Evolutionary conservation across 2,329 filamentous ascomycete genomes (phyloP).

Genomic region (Fusarium sp.): DNA sequence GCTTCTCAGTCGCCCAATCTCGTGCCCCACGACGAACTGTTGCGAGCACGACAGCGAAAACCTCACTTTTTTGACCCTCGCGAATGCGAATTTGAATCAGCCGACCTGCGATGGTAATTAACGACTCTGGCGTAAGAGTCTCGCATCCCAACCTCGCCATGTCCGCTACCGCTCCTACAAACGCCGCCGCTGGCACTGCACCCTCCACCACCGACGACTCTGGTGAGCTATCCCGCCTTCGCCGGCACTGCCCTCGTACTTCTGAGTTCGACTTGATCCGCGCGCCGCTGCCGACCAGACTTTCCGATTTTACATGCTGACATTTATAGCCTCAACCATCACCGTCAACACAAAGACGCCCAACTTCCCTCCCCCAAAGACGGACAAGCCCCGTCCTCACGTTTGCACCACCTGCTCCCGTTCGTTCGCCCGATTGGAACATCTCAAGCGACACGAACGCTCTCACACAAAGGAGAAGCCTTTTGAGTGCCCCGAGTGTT

Average conservation of each 20-base stretch:
- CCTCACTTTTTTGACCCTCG: slow-evolving; percentile 8
- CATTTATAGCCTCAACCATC: slow-evolving; percentile 60
- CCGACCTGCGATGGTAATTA: slow-evolving; percentile 54
- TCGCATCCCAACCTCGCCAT: slow-evolving; percentile 53
- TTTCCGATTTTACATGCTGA: slow-evolving; percentile 48
- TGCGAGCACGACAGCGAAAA: slow-evolving; percentile 27
- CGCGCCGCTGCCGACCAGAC: slow-evolving; percentile 34
- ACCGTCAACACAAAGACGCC: slow-evolving; percentile 62
- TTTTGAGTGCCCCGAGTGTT: slow-evolving; percentile 95
- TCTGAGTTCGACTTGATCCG: slow-evolving; percentile 40
- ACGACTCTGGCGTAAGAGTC: slow-evolving; percentile 54
- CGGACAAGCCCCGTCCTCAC: slow-evolving; percentile 96
- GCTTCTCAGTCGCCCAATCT: slow-evolving; percentile 41
- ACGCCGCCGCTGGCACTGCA: slow-evolving; percentile 46
- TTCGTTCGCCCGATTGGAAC: slow-evolving; percentile 94
- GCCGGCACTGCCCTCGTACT: slow-evolving; percentile 52
- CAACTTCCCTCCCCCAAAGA: slow-evolving; percentile 85
- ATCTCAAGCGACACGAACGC: slow-evolving; percentile 95
- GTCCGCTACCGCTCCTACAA: slow-evolving; percentile 52
- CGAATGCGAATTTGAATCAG: slow-evolving; percentile 19
- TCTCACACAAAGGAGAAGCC: slow-evolving; percentile 99
- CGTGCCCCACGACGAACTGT: slow-evolving; percentile 44
- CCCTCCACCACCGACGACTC: slow-evolving; percentile 53
- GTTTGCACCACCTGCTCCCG: slow-evolving; percentile 91
- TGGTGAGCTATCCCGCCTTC: slow-evolving; percentile 54